Evolutionary conservation across 768 basidiomycete species (phyloP), one percentile per base, ranked within the genome.

Genomic region (Xerocomellus dryophilus): DNA sequence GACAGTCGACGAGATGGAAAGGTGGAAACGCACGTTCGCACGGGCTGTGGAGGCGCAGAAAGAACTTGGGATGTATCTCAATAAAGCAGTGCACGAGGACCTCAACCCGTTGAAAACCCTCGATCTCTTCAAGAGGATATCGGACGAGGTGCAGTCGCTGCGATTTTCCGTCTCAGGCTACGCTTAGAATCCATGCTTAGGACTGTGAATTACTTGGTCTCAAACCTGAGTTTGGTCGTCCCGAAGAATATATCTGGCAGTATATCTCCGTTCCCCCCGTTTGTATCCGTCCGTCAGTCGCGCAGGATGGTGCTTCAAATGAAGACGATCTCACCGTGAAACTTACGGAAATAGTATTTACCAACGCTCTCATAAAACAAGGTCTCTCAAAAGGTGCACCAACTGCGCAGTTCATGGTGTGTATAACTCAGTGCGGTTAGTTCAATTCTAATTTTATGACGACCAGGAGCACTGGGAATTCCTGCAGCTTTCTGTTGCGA

Each of bases 321-420:
- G 97, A 99, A 74, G 97, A 99, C 61, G 97, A 99, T 70, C 77
- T 99, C 31, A 98, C 97, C 0, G 93, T 96, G 57, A 99, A 98
- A 67, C 82, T 99, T 12, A 90, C 93, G 9, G 97, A 99, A 71
- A 98, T 99, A 47, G 91, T 96, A 5, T 93, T 93, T 65, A 89
- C 88, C 54, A 98, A 98, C 63, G 87, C 90, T 27, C 79, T 97
- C 27, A 93, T 99, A 64, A 92, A 92, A 68, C 86, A 92, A 61
- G 92, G 90, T 8, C 79, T 98, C 11, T 81, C 81, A 5, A 93
- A 91, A 71, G 97, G 97, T 43, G 82, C 88, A 4, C 90, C 90
- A 3, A 94, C 89, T 14, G 82, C 87, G 35, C 88, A 90, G 58
- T 88, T 96, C 63, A 96, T 96, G 91, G 92, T 88, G 52, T 48